Evolutionary conservation across 345 rosid genomes (phyloP), one percentile per base, ranked within the genome.

Genomic region (Fremontodendron californicum): DNA sequence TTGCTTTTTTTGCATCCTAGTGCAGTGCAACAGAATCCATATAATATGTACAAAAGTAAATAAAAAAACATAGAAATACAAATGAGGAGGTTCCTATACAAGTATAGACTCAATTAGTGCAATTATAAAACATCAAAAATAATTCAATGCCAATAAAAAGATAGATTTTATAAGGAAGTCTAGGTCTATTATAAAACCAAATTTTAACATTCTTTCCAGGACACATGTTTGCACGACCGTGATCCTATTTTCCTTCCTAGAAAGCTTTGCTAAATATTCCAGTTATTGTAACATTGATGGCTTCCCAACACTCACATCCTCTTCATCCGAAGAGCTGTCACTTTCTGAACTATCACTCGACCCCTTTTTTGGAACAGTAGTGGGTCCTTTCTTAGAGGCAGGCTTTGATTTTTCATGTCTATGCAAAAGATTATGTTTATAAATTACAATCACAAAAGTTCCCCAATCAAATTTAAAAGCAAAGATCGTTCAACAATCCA

Each of bases 361-460:
- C 77, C 75, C 70, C 64, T 77, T 72, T 67, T 64, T 78, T 5
- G 66, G 3, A 45, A 65, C 70, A 37, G 71, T 60, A 55, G 60
- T 71, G 2, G 79, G 10, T 8, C 80, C 79, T 58, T 79, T 81
- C 54, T 83, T 79, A 23, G 67, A 2, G 57, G 75, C 73, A 49
- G 35, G 55, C 77, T 85, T 77, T 7, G 77, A 19, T 49, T 80
- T 78, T 15, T 81, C 78, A 86, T 84, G 78, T 48, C 73, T 25
- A 76, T 40, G 46, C 61, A 15, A 5, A 25, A n/a, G 48, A 75
- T 21, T 11, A 39, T 9, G 39, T 13, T 11, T 18, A n/a, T 35
- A 23, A 54, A 40, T 54, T 13, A 39, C 18, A 52, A 12, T 54
- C 1, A 33, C 1, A 19, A 6, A 19, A 49, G 11, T 11, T 2